Evolutionary conservation across 768 basidiomycete species (phyloP).

Genomic region (Pholiota molesta): DNA sequence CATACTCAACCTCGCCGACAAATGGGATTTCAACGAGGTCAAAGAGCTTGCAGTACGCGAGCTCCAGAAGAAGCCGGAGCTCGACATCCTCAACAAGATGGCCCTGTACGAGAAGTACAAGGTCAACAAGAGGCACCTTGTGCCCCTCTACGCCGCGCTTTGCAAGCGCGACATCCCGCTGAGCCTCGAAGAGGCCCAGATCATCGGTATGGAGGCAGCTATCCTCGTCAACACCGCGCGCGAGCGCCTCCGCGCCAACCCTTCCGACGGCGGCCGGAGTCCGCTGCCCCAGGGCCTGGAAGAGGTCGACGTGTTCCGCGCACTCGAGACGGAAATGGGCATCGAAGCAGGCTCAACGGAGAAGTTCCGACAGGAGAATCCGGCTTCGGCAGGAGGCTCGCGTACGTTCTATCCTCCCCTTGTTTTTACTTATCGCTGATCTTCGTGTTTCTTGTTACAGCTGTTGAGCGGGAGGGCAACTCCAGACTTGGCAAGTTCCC

Average conservation of each 20-base stretch:
- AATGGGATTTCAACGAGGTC: slow-evolving; percentile 60
- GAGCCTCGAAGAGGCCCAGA: slow-evolving; percentile 54
- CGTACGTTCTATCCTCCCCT: not conserved
- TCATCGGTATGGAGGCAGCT: slow-evolving; percentile 54
- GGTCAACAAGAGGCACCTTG: slow-evolving; percentile 48
- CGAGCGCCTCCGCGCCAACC: slow-evolving; percentile 44
- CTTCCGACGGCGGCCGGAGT: slow-evolving; percentile 23
- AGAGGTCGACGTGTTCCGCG: slow-evolving; percentile 17
- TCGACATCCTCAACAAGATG: slow-evolving; percentile 46
- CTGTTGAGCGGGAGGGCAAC: not conserved
- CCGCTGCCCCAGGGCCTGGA: slow-evolving; percentile 23
- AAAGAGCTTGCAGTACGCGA: slow-evolving; percentile 62
- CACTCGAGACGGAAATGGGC: slow-evolving; percentile 14
- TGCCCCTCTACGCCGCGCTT: slow-evolving; percentile 58
- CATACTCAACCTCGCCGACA: slow-evolving; percentile 58
- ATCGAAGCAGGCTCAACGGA: slow-evolving; percentile 22
- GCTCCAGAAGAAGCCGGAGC: slow-evolving; percentile 49
- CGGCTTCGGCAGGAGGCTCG: not conserved
- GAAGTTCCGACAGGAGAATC: slow-evolving; percentile 14
- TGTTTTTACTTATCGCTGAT: not conserved
- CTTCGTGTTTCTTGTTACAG: not conserved
- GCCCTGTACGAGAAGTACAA: slow-evolving; percentile 55
- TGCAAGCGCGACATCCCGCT: slow-evolving; percentile 54
- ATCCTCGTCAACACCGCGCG: slow-evolving; percentile 52
- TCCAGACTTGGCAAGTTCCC: not conserved